Base-by-base conservation (phyloP, 371 early-diverging fungal species). In the Mucor lusitanicus region DNA sequence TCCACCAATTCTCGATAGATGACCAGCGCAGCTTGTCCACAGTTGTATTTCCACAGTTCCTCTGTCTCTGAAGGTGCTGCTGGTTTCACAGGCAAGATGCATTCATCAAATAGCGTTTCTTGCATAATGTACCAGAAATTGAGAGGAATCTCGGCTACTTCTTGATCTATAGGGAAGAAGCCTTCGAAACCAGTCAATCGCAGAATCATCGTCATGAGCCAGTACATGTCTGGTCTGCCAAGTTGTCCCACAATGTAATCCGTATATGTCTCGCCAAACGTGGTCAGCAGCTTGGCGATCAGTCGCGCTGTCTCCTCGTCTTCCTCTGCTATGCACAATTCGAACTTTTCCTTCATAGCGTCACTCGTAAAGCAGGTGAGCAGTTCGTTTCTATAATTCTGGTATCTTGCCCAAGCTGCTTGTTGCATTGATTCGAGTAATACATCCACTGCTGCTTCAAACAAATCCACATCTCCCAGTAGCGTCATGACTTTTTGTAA, bases 51-150 rank as follows among this genome's bases (percentile, higher is more conserved):
- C 81, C 65, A 77, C 54, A 21, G 67, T 57, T 75, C 65, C 5
- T 78, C 68, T 30, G 54, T 30, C 28, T 64, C 71, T 7, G 48
- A 64, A 13, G 63, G 67, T 11, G 73, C 67, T 6, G 64, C 3
- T 3, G 48, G 50, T 9, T 55, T 56, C 12, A 78, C 58, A 46
- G 83, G 83, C 9, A 80, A 55, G 3, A 78, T 60, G 17, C 71
- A 76, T 33, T 77, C 67, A 50, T 86, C 86, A 56, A 76, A 80
- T 32, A 91, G 63, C 0, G 90, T 82, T 60, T 92, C 92, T 71
- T 92, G 91, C 28, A 91, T 70, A 48, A 87, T 71, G 46, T 86
- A 90, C 92, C 92, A 92, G 61, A 91, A 88, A 63, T 88, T 87
- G 28, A 92, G 83, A 3, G 92, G 84, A 53, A 88, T 81, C 32